Percentiles rank a stretch among this genome's conserved stretches.
Conservation (phyloP, 2,329 filamentous ascomycete species). For the Rutstroemia sydowiana region DNA sequence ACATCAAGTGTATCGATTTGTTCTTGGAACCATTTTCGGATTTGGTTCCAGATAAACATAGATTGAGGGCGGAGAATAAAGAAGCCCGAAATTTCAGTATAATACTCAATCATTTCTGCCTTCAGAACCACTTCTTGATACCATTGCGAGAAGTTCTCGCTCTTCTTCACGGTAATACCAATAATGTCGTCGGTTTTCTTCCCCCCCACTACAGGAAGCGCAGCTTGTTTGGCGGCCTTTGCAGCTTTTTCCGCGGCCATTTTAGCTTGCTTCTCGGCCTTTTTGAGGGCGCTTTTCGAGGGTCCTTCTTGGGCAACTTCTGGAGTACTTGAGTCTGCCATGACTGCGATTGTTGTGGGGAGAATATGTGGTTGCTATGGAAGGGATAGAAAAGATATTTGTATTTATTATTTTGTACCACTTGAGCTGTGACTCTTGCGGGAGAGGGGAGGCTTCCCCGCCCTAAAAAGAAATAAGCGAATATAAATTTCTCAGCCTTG, state of each 20-base stretch:
- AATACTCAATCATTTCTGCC: constrained; percentile 96
- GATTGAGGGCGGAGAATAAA: constrained; percentile 76
- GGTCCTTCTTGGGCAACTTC: constrained; percentile 27
- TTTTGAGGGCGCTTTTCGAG: constrained; percentile 59
- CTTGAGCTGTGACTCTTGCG: neutral
- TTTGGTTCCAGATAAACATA: constrained; percentile 61
- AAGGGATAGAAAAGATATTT: neutral
- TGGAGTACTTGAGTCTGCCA: constrained; percentile 14
- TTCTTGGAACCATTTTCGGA: constrained; percentile 59
- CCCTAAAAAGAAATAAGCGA: constrained; percentile 8
- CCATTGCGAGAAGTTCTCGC: constrained; percentile 86
- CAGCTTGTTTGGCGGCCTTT: constrained; percentile 51
- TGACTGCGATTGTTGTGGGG: constrained; percentile 10
- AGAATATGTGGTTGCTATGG: neutral
- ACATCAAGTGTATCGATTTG: constrained; percentile 88
- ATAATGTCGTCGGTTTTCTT: constrained; percentile 65
- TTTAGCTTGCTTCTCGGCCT: constrained; percentile 57
- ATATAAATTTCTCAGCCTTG: constrained; percentile 2
- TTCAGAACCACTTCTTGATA: constrained; percentile 97
- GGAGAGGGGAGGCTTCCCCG: no score
- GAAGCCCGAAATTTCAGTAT: constrained; percentile 85
- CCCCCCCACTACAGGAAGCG: constrained; percentile 45
- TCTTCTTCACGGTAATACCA: constrained; percentile 80
- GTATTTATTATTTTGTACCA: neutral
- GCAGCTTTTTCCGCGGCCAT: constrained; percentile 54